phyloP scores from a whole-genome alignment of 2,329 filamentous ascomycete genomes.

The Phoma sp. region DNA sequence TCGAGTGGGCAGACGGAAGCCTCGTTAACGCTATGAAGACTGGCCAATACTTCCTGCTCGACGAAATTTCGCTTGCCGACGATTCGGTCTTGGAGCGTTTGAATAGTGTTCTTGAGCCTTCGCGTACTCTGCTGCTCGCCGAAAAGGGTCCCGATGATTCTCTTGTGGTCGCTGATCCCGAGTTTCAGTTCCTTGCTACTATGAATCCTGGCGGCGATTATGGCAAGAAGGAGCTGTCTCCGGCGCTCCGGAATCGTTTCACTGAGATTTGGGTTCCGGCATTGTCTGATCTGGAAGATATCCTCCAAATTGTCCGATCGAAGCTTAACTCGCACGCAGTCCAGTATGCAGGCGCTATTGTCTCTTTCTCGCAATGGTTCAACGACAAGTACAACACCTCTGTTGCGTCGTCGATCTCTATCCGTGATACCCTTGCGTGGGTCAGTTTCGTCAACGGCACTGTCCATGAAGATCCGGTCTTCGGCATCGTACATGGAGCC shows the following conservation, averaged over 20 bases:
- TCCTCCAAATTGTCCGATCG: slow-evolving; percentile 81
- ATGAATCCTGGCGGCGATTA: slow-evolving; percentile 99
- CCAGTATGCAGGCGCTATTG: slow-evolving; percentile 70
- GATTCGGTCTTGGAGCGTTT: slow-evolving; percentile 95
- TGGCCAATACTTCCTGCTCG: slow-evolving; percentile 89
- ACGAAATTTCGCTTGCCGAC: slow-evolving; percentile 97
- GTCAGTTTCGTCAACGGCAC: slow-evolving; percentile 86
- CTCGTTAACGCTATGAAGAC: slow-evolving; percentile 91
- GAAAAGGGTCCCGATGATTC: slow-evolving; percentile 91
- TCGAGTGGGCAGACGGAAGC: slow-evolving; percentile 95
- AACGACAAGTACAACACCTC: slow-evolving; percentile 78
- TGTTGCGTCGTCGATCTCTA: slow-evolving; percentile 78
- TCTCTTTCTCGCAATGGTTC: slow-evolving; percentile 93
- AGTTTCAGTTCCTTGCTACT: slow-evolving; percentile 95
- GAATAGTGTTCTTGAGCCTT: slow-evolving; percentile 93
- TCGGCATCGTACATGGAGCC: slow-evolving; percentile 78
- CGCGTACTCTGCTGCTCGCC: slow-evolving; percentile 83
- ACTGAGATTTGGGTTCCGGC: slow-evolving; percentile 98
- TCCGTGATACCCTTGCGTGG: slow-evolving; percentile 93
- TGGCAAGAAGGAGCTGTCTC: slow-evolving; percentile 95
- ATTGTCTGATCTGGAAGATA: slow-evolving; percentile 81
- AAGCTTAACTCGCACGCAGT: slow-evolving; percentile 69
- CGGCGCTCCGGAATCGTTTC: slow-evolving; percentile 92
- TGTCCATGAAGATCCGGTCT: slow-evolving; percentile 54
- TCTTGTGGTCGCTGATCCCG: slow-evolving; percentile 73